A percentile compares a stretch with the other conserved stretches of the same genome.
Evolutionary conservation across 495 filamentous ascomycete species (phyloP).

Genomic region (Sporormia fimetaria): DNA sequence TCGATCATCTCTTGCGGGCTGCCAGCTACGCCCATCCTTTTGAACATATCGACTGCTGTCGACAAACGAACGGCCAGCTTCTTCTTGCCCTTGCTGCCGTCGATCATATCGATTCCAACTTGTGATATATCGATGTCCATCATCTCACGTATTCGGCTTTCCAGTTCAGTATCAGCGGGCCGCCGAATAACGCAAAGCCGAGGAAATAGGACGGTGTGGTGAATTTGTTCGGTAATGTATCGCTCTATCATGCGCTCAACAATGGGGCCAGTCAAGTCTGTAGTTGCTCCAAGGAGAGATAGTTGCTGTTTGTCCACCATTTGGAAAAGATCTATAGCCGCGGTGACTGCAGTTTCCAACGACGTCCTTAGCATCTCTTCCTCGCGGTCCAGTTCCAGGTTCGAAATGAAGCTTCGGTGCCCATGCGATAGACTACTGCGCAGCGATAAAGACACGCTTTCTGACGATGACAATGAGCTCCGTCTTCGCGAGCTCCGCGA

Average conservation of each 20-base stretch:
- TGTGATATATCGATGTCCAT: conserved; percentile 88
- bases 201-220: conserved; percentile 75
- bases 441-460: conserved; percentile 23
- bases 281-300: conserved; percentile 81
- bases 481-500: conserved; percentile 24
- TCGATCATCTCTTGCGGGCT: conserved; percentile 94
- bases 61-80: conserved; percentile 59
- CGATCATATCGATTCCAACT: conserved; percentile 73
- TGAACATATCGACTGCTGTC: conserved; percentile 77
- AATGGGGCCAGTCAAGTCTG: conserved; percentile 80
- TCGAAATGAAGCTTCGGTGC: conserved; percentile 22
- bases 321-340: conserved; percentile 91
- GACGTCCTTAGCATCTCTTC: conserved; percentile 76
- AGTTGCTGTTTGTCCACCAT: conserved; percentile 91
- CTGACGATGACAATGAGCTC: conserved; percentile 24
- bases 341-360: conserved; percentile 81
- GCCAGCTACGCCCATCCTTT: conserved; percentile 70
- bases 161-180: conserved; percentile 79
- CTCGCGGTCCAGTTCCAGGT: conserved; percentile 57
- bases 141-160: conserved; percentile 84
- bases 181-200: conserved; percentile 65
- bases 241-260: conserved; percentile 92
- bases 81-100: conserved; percentile 56
- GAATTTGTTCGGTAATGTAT: conserved; percentile 87
- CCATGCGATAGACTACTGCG: conserved; percentile 24